Base-by-base conservation (phyloP, 768 basidiomycete genomes). In the Tricholoma hemisulphureum region DNA sequence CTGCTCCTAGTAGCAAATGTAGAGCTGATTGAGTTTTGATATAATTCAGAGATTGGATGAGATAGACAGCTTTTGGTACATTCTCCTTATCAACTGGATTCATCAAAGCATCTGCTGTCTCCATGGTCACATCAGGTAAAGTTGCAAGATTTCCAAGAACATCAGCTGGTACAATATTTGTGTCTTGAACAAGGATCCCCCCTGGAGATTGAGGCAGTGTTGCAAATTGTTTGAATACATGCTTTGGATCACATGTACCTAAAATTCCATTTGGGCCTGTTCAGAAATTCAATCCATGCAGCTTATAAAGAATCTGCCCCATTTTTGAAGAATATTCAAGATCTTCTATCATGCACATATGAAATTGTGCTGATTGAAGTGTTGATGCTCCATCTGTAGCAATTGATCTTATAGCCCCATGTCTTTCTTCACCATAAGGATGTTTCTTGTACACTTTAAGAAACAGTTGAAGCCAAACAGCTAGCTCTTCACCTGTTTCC, bases 381-480 rank as follows among this genome's bases (percentile, higher is more conserved):
- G 62, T 61, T 34, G 65, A 52, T 43, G 66, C 72, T 6, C 72
- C 72, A 58, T 73, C 70, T 13, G 62, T 71, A 6, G 62, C 68
- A 21, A 73, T 28, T 6, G 53, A 35, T 21, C 20, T 48, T 14
- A 71, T 67, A 2, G 64, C 61, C 9, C 70, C 67, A 57, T 67
- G 61, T 6, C 52, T 21, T 31, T 26, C 48, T 52, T 61, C 61
- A 9, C 71, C 69, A 55, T 56, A 5, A 16, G 57, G 55, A 60
- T 65, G 49, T n/a, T 26, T 32, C 20, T 59, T 21, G 39, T 64
- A 50, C 1, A 31, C 31, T 23, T 68, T 48, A 2, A 72, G 6
- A 11, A 69, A 48, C 2, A 4, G 26, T 10, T 32, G 3, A 13
- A 72, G 26, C 68, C 67, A 69, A 7, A 11, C 2, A 0, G 53